These are phyloP conservation scores for Saccharomycopsis fibuligera DNA, from an alignment of 805 yeast genomes.

Conservation along the genomic window DNA sequence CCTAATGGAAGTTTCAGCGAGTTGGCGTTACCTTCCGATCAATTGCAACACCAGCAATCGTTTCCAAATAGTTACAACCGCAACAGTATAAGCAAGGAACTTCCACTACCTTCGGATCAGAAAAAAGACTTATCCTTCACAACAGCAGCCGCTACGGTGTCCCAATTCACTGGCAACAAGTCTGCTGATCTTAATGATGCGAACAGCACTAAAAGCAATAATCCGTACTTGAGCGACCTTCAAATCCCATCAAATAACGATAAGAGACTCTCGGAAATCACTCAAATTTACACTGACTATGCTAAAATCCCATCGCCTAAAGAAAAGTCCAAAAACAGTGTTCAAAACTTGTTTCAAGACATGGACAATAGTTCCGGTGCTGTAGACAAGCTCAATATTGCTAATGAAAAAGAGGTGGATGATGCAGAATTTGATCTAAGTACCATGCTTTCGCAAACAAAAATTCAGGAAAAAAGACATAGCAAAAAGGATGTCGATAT, in stretches of 20 bases:
- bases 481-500: constrained; percentile 19
- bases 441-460: constrained; percentile 12
- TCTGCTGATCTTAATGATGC: no score
- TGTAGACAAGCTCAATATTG: constrained; percentile 1
- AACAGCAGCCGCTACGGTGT: no score
- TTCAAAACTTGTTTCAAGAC: no score
- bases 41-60: no score
- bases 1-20: no score
- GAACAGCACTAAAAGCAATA: no score
- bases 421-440: constrained; percentile 19
- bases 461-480: constrained; percentile 5
- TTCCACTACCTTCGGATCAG: constrained; percentile 17
- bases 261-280: constrained; percentile 27
- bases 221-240: not conserved
- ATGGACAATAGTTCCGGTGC: no score
- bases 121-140: not conserved
- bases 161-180: not conserved
- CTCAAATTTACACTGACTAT: constrained; percentile 30
- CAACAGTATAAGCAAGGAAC: not conserved
- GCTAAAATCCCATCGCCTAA: constrained; percentile 24
- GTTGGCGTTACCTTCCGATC: no score
- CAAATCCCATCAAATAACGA: constrained; percentile 5
- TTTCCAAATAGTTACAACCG: no score
- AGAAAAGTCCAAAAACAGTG: not conserved
- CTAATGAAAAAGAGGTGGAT: constrained; percentile 18